Conservation (phyloP, 192 early-diverging fungal species). For the Mortierella claussenii region DNA sequence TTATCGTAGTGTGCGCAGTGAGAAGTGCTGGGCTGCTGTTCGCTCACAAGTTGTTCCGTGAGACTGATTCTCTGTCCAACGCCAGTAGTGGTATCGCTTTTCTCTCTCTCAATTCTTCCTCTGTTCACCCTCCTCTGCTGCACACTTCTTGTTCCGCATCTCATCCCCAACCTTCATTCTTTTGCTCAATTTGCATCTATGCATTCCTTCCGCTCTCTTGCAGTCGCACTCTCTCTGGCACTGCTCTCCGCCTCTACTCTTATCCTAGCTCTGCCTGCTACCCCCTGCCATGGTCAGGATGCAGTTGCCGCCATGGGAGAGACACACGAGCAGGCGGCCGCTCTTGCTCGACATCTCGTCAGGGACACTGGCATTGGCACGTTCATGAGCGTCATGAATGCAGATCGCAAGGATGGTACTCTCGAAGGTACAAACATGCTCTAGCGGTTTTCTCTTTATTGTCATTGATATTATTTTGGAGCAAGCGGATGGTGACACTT, state of each 20-base stretch:
- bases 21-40: too few relatives aligned
- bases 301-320: slow-evolving; percentile 15
- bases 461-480: too few relatives aligned
- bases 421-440: slow-evolving; percentile 28
- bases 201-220: slow-evolving; percentile 20
- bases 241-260: slow-evolving; percentile 18
- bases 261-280: slow-evolving; percentile 14
- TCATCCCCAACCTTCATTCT: background rate
- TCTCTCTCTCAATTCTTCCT: background rate
- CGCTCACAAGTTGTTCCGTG: slow-evolving; percentile 3
- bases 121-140: background rate
- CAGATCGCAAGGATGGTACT: slow-evolving; percentile 4
- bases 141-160: background rate
- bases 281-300: background rate
- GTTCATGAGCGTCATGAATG: slow-evolving; percentile 52
- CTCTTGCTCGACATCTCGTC: slow-evolving; percentile 43
- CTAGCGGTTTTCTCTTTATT: too few relatives aligned
- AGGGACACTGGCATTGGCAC: slow-evolving; percentile 47
- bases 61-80: background rate
- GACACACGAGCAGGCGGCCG: slow-evolving; percentile 43
- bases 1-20: background rate
- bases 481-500: too few relatives aligned
- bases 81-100: background rate
- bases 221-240: slow-evolving; percentile 14
- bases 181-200: slow-evolving; percentile 9